Evolutionary conservation across 2,329 filamentous ascomycete genomes (phyloP).

Genomic region (Kalmusia sp.): DNA sequence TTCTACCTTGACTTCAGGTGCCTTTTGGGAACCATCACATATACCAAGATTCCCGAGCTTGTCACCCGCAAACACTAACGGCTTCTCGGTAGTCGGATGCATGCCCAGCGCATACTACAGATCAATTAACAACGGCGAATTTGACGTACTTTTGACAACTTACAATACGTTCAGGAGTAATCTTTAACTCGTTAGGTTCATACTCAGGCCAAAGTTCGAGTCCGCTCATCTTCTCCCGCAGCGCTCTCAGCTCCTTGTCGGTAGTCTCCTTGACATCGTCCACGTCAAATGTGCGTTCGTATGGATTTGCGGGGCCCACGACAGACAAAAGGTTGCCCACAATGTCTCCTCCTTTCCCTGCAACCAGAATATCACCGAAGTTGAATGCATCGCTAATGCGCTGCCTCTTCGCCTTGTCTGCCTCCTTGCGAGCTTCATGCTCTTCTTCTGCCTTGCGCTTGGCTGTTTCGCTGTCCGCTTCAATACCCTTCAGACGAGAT

Average conservation of each 20-base stretch:
- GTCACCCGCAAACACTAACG: conserved; percentile 90
- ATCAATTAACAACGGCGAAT: conserved; percentile 21
- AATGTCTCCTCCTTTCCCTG: conserved; percentile 77
- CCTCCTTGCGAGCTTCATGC: conserved; percentile 62
- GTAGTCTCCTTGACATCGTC: conserved; percentile 81
- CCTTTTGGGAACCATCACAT: conserved; percentile 82
- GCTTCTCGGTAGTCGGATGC: conserved; percentile 85
- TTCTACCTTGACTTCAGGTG: conserved; percentile 58
- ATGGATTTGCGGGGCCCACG: conserved; percentile 77
- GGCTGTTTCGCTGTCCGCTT: conserved; percentile 71
- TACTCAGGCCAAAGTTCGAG: conserved; percentile 84
- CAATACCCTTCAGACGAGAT: conserved; percentile 67
- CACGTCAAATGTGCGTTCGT: conserved; percentile 84
- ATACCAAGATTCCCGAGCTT: conserved; percentile 91
- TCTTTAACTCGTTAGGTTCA: conserved; percentile 84
- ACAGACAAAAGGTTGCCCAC: conserved; percentile 71
- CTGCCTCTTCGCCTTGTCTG: conserved; percentile 66
- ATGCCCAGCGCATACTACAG: conserved; percentile 79
- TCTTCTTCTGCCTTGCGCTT: conserved; percentile 74
- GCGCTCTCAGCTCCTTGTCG: conserved; percentile 74
- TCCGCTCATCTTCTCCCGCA: conserved; percentile 78
- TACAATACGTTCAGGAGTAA: conserved; percentile 79
- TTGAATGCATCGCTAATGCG: conserved; percentile 73
- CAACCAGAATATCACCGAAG: conserved; percentile 79
- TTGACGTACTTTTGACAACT: conserved; percentile 16